Base-by-base conservation (phyloP, 2,329 filamentous ascomycete species). In the Chalaropsis ovoidea region DNA sequence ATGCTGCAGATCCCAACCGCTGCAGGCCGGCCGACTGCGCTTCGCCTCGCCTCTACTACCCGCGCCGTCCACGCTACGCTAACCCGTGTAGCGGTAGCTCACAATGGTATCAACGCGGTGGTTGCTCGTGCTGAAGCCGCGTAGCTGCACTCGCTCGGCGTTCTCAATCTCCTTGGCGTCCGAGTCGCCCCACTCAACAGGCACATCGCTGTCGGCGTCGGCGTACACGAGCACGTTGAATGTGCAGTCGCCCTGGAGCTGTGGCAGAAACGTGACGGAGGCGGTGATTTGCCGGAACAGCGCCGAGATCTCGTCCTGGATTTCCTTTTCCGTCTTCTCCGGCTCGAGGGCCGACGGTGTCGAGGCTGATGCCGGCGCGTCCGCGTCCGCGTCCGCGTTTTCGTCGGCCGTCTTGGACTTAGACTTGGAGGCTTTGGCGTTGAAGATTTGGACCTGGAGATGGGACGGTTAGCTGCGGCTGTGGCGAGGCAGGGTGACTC, bases 141-240 rank as follows among this genome's bases (percentile, higher is more conserved):
- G 83, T 73, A 99, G 78, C 77, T 96, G 92, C 39, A 99, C 94
- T 73, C 94, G 91, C 79, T 99, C 94, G 52, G 90, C 93, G 71
- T 94, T 89, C 73, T 86, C 81, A 69, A 99, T 96, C 79, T 99
- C 94, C 78, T 96, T 96, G 65, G 93, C 92, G 75, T 97, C 94
- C 70, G 90, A 96, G 77, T 99, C 94, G 60, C 94, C 94, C 94
- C 94, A 99, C 75, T 99, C 94, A 67, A 99, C 87, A 3, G 94
- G 94, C 15, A 99, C 94, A 61, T 97, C 93, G 67, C 89, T 94
- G 76, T 97, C 92, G 19, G 92, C 92, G 74, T 99, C 93, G 63
- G 94, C 94, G 74, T 99, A 99, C 2, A 99, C 94, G 49, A 99
- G 82, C 61, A 99, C 93, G 73, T 99, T 99, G 81, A 99, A 99